phyloP scores from a whole-genome alignment of 345 rosid genomes.

The Heritiera littoralis region DNA sequence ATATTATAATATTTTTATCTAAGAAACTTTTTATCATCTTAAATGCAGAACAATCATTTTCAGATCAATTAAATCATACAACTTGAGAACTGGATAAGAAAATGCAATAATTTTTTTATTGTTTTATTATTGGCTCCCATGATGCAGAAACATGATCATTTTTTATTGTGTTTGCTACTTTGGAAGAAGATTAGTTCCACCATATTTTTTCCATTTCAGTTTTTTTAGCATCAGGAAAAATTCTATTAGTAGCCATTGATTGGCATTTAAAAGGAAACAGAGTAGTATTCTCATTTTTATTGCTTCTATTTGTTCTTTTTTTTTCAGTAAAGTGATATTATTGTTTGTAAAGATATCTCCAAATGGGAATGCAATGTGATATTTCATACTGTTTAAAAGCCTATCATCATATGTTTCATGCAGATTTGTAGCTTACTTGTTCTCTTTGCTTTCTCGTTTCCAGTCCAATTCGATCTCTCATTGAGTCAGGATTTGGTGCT shows the following conservation, averaged over 20 bases:
- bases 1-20: too few species aligned
- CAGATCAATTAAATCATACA: not conserved
- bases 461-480: slow-evolving; percentile 90
- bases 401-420: not conserved
- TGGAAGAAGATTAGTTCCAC: slow-evolving; percentile 4
- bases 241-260: not conserved
- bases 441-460: slow-evolving; percentile 28
- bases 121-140: not conserved
- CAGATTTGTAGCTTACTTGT: not conserved
- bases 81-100: not conserved
- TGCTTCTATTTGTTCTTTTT: not conserved
- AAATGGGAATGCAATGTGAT: not conserved
- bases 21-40: not conserved
- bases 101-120: not conserved
- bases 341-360: not conserved
- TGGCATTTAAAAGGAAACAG: not conserved
- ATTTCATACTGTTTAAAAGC: not conserved
- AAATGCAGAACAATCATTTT: not conserved
- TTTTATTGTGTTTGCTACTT: slow-evolving; percentile 1
- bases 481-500: slow-evolving; percentile 83
- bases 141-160: not conserved
- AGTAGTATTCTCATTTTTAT: not conserved
- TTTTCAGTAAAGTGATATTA: too few species aligned
- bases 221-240: not conserved
- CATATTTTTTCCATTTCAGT: not conserved